Percentiles rank a stretch among this genome's conserved stretches.
phyloP scores from a whole-genome alignment of 2,329 filamentous ascomycete species.

The Volutella citrinella region DNA sequence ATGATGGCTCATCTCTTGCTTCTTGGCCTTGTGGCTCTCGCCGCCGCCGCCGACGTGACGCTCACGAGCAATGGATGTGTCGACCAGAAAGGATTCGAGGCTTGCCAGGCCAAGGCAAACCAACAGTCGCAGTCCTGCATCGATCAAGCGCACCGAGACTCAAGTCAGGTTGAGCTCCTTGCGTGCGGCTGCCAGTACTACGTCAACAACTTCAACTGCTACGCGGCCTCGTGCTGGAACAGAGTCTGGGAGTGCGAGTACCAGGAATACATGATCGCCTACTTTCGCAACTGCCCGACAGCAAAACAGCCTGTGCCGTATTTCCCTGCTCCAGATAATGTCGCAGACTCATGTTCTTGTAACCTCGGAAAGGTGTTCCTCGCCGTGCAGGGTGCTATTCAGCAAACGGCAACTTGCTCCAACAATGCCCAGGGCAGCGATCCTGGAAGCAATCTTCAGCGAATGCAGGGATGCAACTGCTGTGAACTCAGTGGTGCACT shows the following conservation, averaged over 20 bases:
- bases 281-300: conserved; percentile 29
- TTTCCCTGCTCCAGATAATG: conserved; percentile 33
- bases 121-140: conserved; percentile 11
- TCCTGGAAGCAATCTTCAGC: conserved; percentile 13
- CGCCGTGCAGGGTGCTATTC: conserved; percentile 15
- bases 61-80: conserved; percentile 15
- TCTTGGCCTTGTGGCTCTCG: too few relatives aligned
- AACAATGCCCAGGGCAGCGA: conserved; percentile 20
- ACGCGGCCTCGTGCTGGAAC: conserved; percentile 37
- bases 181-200: conserved; percentile 24
- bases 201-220: conserved; percentile 31
- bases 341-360: conserved; percentile 34
- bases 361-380: conserved; percentile 30
- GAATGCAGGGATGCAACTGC: conserved; percentile 30
- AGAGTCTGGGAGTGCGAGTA: conserved; percentile 38
- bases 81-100: conserved; percentile 18
- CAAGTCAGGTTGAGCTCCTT: conserved; percentile 12
- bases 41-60: conserved; percentile 2
- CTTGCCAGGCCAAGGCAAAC: conserved; percentile 12
- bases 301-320: conserved; percentile 33
- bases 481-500: conserved; percentile 33
- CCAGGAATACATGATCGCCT: conserved; percentile 34
- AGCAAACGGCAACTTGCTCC: conserved; percentile 13
- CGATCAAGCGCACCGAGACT: conserved; percentile 12
- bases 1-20: too few relatives aligned